These are phyloP conservation scores for Fragaria vesca DNA, from an alignment of 306 rosid species.

Conservation along the genomic window DNA sequence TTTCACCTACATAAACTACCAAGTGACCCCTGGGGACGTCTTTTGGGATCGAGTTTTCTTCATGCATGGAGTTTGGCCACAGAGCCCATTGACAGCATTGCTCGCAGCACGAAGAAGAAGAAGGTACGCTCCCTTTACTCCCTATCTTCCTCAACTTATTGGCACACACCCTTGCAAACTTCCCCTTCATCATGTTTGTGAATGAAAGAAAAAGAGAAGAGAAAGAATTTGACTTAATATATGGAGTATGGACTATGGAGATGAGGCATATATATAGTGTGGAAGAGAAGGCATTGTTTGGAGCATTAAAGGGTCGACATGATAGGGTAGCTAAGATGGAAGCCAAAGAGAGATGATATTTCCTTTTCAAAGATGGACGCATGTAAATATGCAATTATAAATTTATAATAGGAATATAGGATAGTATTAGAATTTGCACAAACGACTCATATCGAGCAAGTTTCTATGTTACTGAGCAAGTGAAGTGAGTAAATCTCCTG, in stretches of 20 bases:
- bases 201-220: constrained; percentile 2
- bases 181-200: constrained; percentile 40
- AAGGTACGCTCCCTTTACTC: constrained; percentile 30
- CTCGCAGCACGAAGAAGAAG: constrained; percentile 49
- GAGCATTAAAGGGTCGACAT: constrained; percentile 57
- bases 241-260: background rate
- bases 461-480: background rate
- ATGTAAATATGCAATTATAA: background rate
- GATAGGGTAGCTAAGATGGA: constrained; percentile 42
- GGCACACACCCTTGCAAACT: constrained; percentile 47
- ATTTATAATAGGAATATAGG: background rate
- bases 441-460: background rate
- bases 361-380: constrained; percentile 6
- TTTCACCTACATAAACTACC: constrained; percentile 81
- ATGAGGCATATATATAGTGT: constrained; percentile 50
- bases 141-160: constrained; percentile 80
- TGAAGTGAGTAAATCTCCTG: background rate
- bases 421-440: background rate
- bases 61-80: constrained; percentile 42
- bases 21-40: constrained; percentile 97
- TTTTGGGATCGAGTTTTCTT: constrained; percentile 61
- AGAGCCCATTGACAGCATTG: constrained; percentile 51
- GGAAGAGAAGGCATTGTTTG: constrained; percentile 36
- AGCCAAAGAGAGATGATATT: constrained; percentile 19
- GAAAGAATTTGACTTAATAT: constrained; percentile 17